Base-by-base conservation (phyloP, 768 basidiomycete species). In the Antrodiella citrinella region DNA sequence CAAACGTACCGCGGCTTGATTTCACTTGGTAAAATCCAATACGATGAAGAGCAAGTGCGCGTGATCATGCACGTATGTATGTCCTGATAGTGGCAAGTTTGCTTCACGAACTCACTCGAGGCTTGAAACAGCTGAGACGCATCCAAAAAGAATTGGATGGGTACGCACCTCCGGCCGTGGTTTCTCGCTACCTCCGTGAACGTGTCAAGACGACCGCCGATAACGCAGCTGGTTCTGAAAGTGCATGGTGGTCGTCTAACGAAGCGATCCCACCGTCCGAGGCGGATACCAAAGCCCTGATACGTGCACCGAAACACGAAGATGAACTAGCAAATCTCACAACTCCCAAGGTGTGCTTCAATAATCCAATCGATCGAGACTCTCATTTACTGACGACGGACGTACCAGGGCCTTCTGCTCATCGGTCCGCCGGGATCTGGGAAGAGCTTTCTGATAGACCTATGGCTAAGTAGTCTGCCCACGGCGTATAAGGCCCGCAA, bases 341-440 rank as follows among this genome's bases (percentile, higher is more conserved):
- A 3, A 78, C 76, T 2, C 77, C 76, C 1, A 77, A 79, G 68
- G 78, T 76, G 55, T 40, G 59, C 35, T 24, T 22, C 40, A 12
- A 30, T 53, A 49, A 7, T 15, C 7, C 30, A 35, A 7, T 35
- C 30, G 15, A 7, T 35, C 23, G 18, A 7, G 3, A 26, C 22
- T 23, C 20, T 24, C 18, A 26, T 20, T 40, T 22, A 12, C 48
- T 40, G 42, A 38, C 44, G 21, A n/a, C n/a, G n/a, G 38, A 15
- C 30, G 30, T 35, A 15, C 15, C 50, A 78, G 77, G 75, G 79
- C 5, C 65, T 78, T 4, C 67, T 77, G 7, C 53, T 78, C 11
- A 77, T 71, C 4, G 76, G 76, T 4, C 74, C 76, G 7, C 75
- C 77, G 4, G 77, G 76, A 18, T 74, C 74, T 9, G 76, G 76